Conservation (phyloP, 1,284 basidiomycete genomes). For the Singerocomus rubriflavus region DNA sequence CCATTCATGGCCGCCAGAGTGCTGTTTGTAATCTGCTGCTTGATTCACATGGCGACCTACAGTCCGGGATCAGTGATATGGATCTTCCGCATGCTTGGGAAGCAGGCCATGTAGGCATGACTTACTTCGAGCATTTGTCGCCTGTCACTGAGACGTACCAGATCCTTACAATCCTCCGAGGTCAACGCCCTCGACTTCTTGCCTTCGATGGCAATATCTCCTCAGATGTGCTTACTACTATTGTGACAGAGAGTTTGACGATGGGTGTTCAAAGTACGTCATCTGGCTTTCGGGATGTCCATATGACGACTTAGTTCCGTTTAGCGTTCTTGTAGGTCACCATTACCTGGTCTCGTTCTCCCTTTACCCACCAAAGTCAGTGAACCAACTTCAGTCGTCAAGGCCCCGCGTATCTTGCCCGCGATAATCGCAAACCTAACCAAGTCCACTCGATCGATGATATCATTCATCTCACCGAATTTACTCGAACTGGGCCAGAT, state of each 20-base stretch:
- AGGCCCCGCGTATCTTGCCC: conserved; percentile 69
- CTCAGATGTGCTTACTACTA: conserved; percentile 45
- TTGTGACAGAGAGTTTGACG: conserved; percentile 51
- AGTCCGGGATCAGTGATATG: conserved; percentile 92
- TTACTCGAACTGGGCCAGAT: conserved; percentile 70
- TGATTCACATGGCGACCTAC: conserved; percentile 68
- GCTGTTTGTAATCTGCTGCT: conserved; percentile 87
- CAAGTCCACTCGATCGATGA: conserved; percentile 37
- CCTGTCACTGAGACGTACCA: conserved; percentile 3
- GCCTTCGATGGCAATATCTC: conserved; percentile 84
- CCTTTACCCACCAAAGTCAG: conserved; percentile 35
- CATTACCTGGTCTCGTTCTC: conserved; percentile 1
- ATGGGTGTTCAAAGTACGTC: conserved; percentile 52
- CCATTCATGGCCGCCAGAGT: conserved; percentile 43
- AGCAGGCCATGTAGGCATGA: conserved; percentile 43
- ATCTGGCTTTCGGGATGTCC: not conserved
- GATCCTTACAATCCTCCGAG: conserved; percentile 38
- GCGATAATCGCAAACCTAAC: conserved; percentile 47
- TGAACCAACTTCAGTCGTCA: conserved; percentile 86
- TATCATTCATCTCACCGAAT: conserved; percentile 79
- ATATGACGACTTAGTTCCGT: conserved; percentile 6
- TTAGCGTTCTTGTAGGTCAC: conserved; percentile 60
- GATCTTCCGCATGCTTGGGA: conserved; percentile 58
- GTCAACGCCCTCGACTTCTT: conserved; percentile 57
- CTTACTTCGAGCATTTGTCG: not conserved